Percentiles rank a stretch among this genome's conserved stretches.
phyloP scores from a whole-genome alignment of 148 eudicot species.

The Vaccinium vitisidaea region DNA sequence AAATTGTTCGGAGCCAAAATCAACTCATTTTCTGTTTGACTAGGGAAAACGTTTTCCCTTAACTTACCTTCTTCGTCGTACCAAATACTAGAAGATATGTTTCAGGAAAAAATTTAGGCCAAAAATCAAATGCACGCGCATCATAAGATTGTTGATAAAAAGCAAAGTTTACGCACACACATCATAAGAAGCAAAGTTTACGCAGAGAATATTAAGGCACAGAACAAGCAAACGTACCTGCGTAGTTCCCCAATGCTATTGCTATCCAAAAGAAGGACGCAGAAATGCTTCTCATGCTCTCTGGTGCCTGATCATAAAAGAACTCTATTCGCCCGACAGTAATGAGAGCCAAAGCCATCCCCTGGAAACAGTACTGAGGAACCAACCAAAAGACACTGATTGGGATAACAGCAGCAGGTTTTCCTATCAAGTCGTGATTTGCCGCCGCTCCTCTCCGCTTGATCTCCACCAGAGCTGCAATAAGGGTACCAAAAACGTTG shows the following conservation, averaged over 20 bases:
- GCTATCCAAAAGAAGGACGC: constrained; percentile 47
- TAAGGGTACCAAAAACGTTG: constrained; percentile 39
- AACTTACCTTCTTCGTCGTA: neutral
- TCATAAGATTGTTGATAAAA: neutral
- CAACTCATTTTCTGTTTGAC: neutral
- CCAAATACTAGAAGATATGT: neutral
- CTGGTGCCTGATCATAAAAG: constrained; percentile 52
- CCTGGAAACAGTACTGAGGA: constrained; percentile 48
- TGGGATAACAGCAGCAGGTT: constrained; percentile 37
- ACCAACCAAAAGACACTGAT: constrained; percentile 56
- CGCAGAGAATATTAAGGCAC: neutral
- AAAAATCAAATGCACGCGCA: neutral
- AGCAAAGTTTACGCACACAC: neutral
- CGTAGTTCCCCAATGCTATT: constrained; percentile 42
- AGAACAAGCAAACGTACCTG: neutral
- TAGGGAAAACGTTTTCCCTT: neutral
- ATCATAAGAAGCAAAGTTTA: neutral
- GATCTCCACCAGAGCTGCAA: constrained; percentile 42
- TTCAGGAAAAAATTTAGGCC: neutral
- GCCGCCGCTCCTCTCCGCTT: constrained; percentile 45
- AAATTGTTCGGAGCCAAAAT: neutral
- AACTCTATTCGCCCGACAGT: constrained; percentile 50
- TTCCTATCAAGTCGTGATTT: constrained; percentile 33
- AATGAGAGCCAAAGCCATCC: constrained; percentile 45
- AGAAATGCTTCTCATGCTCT: constrained; percentile 28